Evolutionary conservation across 2,329 filamentous ascomycete species (phyloP).

Genomic region (Pyrenophora graminea): DNA sequence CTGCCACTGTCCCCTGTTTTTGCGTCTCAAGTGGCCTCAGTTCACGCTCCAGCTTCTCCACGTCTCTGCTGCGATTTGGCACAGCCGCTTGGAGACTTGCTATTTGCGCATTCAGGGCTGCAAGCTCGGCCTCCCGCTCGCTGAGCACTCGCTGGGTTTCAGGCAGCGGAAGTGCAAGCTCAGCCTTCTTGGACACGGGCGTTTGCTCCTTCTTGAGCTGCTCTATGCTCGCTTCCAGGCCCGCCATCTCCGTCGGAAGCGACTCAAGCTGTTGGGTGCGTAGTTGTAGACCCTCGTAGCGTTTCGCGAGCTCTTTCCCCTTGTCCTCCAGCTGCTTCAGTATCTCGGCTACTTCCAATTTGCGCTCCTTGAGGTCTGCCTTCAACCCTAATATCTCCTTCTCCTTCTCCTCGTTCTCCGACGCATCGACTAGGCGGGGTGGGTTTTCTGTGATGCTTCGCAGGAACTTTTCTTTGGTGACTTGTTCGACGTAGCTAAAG

Average conservation of each 20-base stretch:
- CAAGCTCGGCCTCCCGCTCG: conserved; percentile 48
- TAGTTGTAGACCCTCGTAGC: conserved; percentile 59
- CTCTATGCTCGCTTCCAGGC: conserved; percentile 56
- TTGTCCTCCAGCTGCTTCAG: conserved; percentile 71
- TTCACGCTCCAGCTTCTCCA: conserved; percentile 70
- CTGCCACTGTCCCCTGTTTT: conserved; percentile 65
- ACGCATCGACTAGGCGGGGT: conserved; percentile 78
- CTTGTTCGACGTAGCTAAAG: conserved; percentile 97
- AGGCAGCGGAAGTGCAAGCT: conserved; percentile 50
- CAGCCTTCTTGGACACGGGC: conserved; percentile 44
- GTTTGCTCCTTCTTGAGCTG: conserved; percentile 48
- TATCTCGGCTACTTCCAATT: conserved; percentile 75
- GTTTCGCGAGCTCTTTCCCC: conserved; percentile 62
- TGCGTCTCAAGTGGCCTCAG: conserved; percentile 70
- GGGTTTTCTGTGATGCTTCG: conserved; percentile 89
- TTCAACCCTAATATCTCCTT: conserved; percentile 72
- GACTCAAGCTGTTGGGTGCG: conserved; percentile 57
- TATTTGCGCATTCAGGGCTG: conserved; percentile 50
- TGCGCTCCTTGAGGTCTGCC: conserved; percentile 75
- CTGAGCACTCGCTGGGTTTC: conserved; percentile 49
- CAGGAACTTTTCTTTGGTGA: conserved; percentile 97
- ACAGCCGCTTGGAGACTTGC: conserved; percentile 61
- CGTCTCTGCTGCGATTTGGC: conserved; percentile 68
- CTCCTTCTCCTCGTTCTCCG: conserved; percentile 67
- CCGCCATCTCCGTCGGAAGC: conserved; percentile 58